Evolutionary conservation across 805 yeast genomes (phyloP), one percentile per base, ranked within the genome.

Genomic region (Clavispora santaluciae): DNA sequence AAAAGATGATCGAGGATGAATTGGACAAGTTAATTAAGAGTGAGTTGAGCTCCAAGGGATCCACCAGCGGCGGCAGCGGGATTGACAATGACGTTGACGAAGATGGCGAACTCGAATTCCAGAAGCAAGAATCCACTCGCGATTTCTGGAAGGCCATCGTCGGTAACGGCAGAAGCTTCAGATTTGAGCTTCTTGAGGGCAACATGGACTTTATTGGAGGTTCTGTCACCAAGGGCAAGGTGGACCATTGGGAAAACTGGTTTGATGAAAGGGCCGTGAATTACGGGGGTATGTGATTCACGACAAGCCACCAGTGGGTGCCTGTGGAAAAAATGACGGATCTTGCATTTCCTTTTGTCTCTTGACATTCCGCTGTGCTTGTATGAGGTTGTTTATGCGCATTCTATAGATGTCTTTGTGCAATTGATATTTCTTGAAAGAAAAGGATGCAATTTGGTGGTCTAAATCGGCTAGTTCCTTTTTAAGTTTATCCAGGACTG

Each of bases 241-340:
- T 75, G 26, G 73, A 65, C 4, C 64, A 64, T 15, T 85, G 95
- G 88, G 77, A 74, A 48, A 73, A 80, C 48, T 90, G 96, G 96
- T 69, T 90, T 24, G 83, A 79, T 48, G 90, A 83, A 57, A 73
- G 76, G 50, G 83, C 82, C 11, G 84, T 81, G 21, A 85, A 85
- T 48, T 59, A 49, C 43, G 55, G 55, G 9, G 54, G 55, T 22
- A 49, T 49, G 34, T 45, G 35, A 36, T 12, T 16, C 33, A 35
- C 34, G n/a, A 25, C 4, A 30, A 3, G 30, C 11, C 20, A n/a
- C 15, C 17, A 1, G 30, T 38, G 2, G 45, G 45, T 6, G 37
- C 45, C n/a, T 16, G 24, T 17, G 79, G 79, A 43, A 73, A 73
- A 29, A 64, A 60, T 1, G 62, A 58, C 9, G 72, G 72, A 17